These are phyloP conservation scores for Boletus pseudopeckii DNA, from an alignment of 768 basidiomycete species.

Conservation along the genomic window DNA sequence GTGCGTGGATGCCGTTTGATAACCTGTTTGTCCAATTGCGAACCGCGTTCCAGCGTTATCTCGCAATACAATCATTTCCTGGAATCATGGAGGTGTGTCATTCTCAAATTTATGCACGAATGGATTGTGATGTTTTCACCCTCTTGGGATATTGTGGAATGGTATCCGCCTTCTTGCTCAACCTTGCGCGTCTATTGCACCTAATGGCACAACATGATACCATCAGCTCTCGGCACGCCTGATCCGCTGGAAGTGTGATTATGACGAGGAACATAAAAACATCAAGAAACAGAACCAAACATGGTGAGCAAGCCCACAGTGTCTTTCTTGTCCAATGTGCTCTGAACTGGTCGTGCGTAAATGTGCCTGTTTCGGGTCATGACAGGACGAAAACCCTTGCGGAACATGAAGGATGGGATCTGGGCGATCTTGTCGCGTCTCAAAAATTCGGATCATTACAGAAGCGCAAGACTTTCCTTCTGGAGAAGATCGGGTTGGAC, in stretches of 20 bases:
- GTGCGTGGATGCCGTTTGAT: neutral
- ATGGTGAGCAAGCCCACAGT: slow-evolving; percentile 18
- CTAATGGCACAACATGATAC: neutral
- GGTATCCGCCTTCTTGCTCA: neutral
- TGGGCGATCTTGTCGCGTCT: slow-evolving; percentile 39
- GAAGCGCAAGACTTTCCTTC: slow-evolving; percentile 33
- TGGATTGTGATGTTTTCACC: neutral
- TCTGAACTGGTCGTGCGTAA: neutral
- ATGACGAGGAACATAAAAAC: slow-evolving; percentile 2
- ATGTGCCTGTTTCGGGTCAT: neutral
- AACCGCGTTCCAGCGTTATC: slow-evolving; percentile 5
- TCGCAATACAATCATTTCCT: neutral
- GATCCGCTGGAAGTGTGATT: slow-evolving; percentile 26
- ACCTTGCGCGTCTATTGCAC: too few relatives aligned
- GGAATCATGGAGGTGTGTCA: slow-evolving; percentile 20
- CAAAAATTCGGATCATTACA: slow-evolving; percentile 40
- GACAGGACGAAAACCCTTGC: slow-evolving; percentile 38
- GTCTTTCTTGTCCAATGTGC: neutral
- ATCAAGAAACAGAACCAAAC: slow-evolving; percentile 5
- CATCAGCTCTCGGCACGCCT: slow-evolving; percentile 25
- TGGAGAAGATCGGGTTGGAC: slow-evolving; percentile 36
- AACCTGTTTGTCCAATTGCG: neutral
- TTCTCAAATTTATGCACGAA: neutral
- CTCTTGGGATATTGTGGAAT: neutral
- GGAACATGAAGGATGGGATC: slow-evolving; percentile 39